Evolutionary conservation across 2,329 filamentous ascomycete genomes (phyloP), one percentile per base, ranked within the genome.

Genomic region (Hypoxylon sp.): DNA sequence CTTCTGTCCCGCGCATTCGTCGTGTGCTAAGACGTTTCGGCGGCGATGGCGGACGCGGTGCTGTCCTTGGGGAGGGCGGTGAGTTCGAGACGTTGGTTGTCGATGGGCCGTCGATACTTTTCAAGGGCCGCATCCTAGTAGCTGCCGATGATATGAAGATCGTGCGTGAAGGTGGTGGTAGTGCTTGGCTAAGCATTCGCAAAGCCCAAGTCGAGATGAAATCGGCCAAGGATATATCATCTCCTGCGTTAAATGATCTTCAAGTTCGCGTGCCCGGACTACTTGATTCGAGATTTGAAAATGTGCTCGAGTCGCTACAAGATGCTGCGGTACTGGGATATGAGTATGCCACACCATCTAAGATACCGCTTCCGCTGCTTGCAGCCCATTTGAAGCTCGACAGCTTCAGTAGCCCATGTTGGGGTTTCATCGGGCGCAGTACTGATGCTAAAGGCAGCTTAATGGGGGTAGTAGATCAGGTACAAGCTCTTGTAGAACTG

Each of bases 81-180:
- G 94, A 97, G 75, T 97, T 95, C 71, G 94, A 97, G 79, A 97
- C 91, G 20, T 75, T 97, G 42, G 91, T 94, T 32, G 67, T 97
- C 25, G 84, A 91, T 71, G 94, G 93, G 7, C 93, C 93, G 6
- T 63, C 66, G 0, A 74, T 75, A 38, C 69, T 97, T 52, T 97
- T 94, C 79, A 87, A 82, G 72, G 81, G 79, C 59, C 81, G 78
- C 41, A 88, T 97, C 55, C 74, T 77, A 30, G 75, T 97, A 21
- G 73, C 73, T 0, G 78, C 82, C 2, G 69, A 71, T 3, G 78
- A 79, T 50, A 78, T 74, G 48, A 73, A 73, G 41, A 71, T 84
- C 4, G 76, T 88, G 4, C 73, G 71, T 26, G 89, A 89, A 60
- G 89, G 88, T 29, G 92, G 90, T 5, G 93, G 92, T 7, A 88